These are phyloP conservation scores for Stropharia rugosoannulata DNA, from an alignment of 768 basidiomycete species.

Conservation along the genomic window DNA sequence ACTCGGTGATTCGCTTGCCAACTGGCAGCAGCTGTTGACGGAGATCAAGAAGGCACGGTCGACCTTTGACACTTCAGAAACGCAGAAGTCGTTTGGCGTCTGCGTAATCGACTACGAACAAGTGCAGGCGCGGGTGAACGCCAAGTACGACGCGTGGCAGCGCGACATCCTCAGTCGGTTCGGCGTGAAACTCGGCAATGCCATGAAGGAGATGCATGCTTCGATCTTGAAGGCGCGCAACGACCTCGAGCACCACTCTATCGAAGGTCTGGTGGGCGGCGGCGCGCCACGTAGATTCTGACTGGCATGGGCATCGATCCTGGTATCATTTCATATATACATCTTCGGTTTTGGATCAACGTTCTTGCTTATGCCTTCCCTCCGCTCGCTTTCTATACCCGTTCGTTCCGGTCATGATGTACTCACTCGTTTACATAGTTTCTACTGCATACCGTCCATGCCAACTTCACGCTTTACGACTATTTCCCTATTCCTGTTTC, in stretches of 20 bases:
- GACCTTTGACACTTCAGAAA: constrained; percentile 97
- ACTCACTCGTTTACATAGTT: constrained; percentile 4
- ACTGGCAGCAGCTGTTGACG: constrained; percentile 94
- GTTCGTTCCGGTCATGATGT: not conserved
- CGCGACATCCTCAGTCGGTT: constrained; percentile 90
- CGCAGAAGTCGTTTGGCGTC: constrained; percentile 89
- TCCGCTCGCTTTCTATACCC: constrained; percentile 4
- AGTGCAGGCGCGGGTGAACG: constrained; percentile 95
- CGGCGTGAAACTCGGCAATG: constrained; percentile 88
- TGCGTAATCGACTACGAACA: constrained; percentile 97
- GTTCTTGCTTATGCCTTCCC: not conserved
- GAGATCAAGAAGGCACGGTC: constrained; percentile 97
- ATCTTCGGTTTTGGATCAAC: not conserved
- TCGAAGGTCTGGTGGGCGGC: constrained; percentile 81
- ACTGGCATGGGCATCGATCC: constrained; percentile 13
- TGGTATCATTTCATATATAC: not conserved
- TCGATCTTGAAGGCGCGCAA: constrained; percentile 90
- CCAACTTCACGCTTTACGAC: not conserved
- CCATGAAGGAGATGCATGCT: constrained; percentile 98
- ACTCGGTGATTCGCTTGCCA: constrained; percentile 88
- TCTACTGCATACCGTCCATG: not conserved
- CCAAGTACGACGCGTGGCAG: constrained; percentile 99
- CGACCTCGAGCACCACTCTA: constrained; percentile 94
- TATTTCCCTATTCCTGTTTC: not conserved
- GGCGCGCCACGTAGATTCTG: constrained; percentile 50